Evolutionary conservation across 1,284 basidiomycete species (phyloP).

Genomic region (Kalmanozyma brasiliensis): DNA sequence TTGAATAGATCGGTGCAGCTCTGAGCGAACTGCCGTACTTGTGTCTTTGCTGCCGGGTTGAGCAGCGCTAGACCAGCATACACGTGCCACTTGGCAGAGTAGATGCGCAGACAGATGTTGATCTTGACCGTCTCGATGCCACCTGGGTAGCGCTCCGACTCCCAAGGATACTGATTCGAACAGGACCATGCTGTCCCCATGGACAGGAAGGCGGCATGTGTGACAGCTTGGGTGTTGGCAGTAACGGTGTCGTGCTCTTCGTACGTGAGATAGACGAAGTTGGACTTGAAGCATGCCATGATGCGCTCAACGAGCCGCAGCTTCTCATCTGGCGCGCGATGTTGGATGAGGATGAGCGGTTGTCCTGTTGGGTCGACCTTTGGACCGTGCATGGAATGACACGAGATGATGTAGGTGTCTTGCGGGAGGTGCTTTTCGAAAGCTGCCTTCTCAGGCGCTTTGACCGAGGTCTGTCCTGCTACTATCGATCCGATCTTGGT

Average conservation of each 20-base stretch:
- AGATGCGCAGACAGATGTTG: conserved; percentile 89
- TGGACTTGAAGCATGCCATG: conserved; percentile 80
- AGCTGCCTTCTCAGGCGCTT: conserved; percentile 88
- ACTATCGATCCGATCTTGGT: conserved; percentile 93
- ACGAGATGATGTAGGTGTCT: conserved; percentile 89
- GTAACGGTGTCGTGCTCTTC: conserved; percentile 96
- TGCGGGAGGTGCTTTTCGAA: conserved; percentile 88
- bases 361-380: conserved; percentile 90
- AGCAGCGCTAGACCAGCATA: conserved; percentile 97
- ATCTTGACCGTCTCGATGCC: conserved; percentile 99
- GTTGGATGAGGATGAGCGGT: conserved; percentile 90
- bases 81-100: conserved; percentile 97
- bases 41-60: conserved; percentile 88
- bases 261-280: conserved; percentile 91
- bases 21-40: conserved; percentile 87
- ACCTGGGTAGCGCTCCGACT: conserved; percentile 89
- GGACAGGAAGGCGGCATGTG: conserved; percentile 94
- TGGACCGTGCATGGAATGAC: conserved; percentile 94
- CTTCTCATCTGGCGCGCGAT: conserved; percentile 81
- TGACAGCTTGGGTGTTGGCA: conserved; percentile 97
- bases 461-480: conserved; percentile 94
- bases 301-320: conserved; percentile 84
- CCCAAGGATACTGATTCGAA: conserved; percentile 88
- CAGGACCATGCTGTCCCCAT: conserved; percentile 97
- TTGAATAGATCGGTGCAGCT: conserved; percentile 91